Evolutionary conservation across 257 asterid species (phyloP).

Genomic region (Petunia secreta): DNA sequence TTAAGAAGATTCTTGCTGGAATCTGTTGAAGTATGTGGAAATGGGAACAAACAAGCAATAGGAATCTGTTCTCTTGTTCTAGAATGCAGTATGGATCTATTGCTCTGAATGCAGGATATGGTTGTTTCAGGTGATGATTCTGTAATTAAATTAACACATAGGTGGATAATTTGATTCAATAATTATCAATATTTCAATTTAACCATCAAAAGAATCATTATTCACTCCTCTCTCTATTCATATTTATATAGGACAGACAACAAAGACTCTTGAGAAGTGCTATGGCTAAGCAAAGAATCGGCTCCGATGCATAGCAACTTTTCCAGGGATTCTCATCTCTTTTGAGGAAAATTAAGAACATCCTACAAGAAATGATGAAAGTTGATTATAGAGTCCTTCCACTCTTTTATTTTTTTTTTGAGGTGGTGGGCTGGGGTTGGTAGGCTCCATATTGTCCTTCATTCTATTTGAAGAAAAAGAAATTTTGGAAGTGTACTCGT

Average conservation of each 20-base stretch:
- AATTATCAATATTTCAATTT: background rate
- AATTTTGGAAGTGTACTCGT: background rate
- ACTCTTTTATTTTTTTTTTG: background rate
- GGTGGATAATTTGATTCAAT: background rate
- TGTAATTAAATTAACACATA: background rate
- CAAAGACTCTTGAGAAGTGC: slow-evolving; percentile 9
- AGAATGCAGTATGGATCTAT: background rate
- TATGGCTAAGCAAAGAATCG: slow-evolving; percentile 5
- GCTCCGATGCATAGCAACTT: background rate
- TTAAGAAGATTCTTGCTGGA: background rate
- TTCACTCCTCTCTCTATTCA: background rate
- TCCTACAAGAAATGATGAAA: background rate
- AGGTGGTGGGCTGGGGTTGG: background rate
- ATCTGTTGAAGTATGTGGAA: background rate
- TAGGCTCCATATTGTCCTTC: background rate
- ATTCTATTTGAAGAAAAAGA: slow-evolving; percentile 23
- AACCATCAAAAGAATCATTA: background rate
- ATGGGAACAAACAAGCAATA: background rate
- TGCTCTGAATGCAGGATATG: slow-evolving; percentile 1
- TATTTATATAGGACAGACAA: slow-evolving; percentile 8
- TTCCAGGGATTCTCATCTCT: slow-evolving; percentile 7
- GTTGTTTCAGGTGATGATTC: slow-evolving; percentile 1
- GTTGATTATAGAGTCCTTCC: background rate
- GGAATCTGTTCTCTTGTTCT: background rate
- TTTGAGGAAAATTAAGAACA: slow-evolving; percentile 17